Base-by-base conservation (phyloP, 2,329 filamentous ascomycete genomes). In the Microcera coccophila region DNA sequence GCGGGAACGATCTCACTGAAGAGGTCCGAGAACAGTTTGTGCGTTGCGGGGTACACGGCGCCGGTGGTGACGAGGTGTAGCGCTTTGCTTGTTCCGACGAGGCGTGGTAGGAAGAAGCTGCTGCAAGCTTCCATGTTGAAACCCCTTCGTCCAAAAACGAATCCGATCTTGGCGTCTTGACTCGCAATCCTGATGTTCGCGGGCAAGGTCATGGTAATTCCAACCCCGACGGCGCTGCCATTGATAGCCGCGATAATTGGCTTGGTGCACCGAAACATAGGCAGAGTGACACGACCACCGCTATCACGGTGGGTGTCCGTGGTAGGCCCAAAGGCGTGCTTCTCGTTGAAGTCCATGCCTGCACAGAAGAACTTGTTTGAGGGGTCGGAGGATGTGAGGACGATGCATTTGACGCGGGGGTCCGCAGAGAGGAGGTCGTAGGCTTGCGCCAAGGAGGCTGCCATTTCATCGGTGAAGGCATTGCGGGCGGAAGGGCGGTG, bases 121-220 rank as follows among this genome's bases (percentile, higher is more conserved):
- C 75, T 81, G 58, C 78, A 83, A 1, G 82, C 84, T 64, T 90
- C 86, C 77, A 86, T 83, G 45, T 80, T 73, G 55, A 90, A 72
- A 1, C 85, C 85, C 33, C 85, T 74, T 19, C 84, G 76, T 18
- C 76, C 73, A 62, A 90, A 90, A 15, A 88, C 84, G 59, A 89
- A 87, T 39, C 85, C 85, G 49, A 89, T 76, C 58, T 84, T 85
- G 2, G 84, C 81, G 10, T 68, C 64, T 31, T 66, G 60, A 50
- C 76, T 79, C 31, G 70, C 78, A 48, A 84, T 55, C 38, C 74
- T 68, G 39, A 78, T 69, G 37, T 69, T 71, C 39, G 73, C 74
- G 2, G 79, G 71, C 4, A 82, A 68, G 21, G 78, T 78, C 73
- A 81, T 78, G 28, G 79, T 82, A 52, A 82, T 76, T 18, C 79